Percentiles rank a stretch among this genome's conserved stretches.
Conservation (phyloP, 208 protist species). For the Leishmania gerbilli region DNA sequence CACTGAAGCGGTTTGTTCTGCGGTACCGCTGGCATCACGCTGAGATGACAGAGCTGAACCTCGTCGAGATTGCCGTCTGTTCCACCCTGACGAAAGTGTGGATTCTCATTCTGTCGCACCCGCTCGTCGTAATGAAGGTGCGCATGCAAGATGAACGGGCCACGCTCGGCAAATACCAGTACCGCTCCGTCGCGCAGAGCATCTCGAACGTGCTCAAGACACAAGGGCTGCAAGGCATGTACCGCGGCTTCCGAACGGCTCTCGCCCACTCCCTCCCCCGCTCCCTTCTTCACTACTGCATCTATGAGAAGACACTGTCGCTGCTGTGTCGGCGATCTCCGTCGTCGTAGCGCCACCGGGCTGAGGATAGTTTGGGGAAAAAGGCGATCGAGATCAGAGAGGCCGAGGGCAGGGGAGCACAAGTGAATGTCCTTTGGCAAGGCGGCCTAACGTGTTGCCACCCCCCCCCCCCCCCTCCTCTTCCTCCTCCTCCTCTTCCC, state of each 20-base stretch:
- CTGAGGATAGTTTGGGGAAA: not conserved
- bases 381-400: not conserved
- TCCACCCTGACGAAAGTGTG: constrained; percentile 69
- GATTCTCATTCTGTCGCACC: constrained; percentile 73
- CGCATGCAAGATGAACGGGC: constrained; percentile 85
- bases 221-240: constrained; percentile 66
- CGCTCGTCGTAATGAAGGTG: constrained; percentile 72
- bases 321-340: constrained; percentile 27
- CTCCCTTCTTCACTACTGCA: constrained; percentile 65
- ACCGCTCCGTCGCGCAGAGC: constrained; percentile 52
- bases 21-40: constrained; percentile 33
- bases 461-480: too few relatives aligned
- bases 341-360: not conserved
- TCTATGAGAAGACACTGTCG: constrained; percentile 80
- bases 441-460: too few relatives aligned
- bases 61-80: constrained; percentile 73
- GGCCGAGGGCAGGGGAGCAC: not conserved
- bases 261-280: constrained; percentile 81
- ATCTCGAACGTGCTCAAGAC: constrained; percentile 55
- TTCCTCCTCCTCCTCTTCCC: not conserved
- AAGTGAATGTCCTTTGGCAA: not conserved
- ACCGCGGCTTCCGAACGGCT: constrained; percentile 70
- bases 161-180: constrained; percentile 52
- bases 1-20: constrained; percentile 61
- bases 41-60: constrained; percentile 44